Base-by-base conservation (phyloP, 495 filamentous ascomycete genomes). In the Xylaria scruposa region DNA sequence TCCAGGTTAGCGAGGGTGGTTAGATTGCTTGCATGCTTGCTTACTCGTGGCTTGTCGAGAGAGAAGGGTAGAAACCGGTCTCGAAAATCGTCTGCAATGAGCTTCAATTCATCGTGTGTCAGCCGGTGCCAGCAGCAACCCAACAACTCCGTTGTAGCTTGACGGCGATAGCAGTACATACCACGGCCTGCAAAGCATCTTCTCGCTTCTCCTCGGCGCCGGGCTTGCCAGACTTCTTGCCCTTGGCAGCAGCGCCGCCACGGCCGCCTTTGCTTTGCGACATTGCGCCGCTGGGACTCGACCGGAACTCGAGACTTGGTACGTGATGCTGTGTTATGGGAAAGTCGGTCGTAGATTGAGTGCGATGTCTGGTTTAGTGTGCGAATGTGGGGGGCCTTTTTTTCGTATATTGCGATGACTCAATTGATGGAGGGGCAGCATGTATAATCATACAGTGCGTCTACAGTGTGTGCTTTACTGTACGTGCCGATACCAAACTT, bases 11-110 rank as follows among this genome's bases (percentile, higher is more conserved):
- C 36, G 53, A 59, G 9, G 53, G 29, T 5, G 4, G n/a, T n/a
- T n/a, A n/a, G n/a, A n/a, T n/a, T n/a, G n/a, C n/a, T n/a, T n/a
- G n/a, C n/a, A n/a, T n/a, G n/a, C n/a, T 51, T 36, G 81, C 90
- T 76, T 88, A 98, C 95, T 85, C 95, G 87, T 77, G 96, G 97
- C 59, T 85, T 91, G 78, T 98, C 94, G 42, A 95, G 81, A 0
- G 94, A 94, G 81, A 99, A 97, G 0, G 96, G 96, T 70, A 85
- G 88, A 79, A 98, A 98, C 78, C 92, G 85, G 10, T 93, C 94
- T 81, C 98, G 94, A 79, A 96, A 98, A 8, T 94, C 93, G 85
- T 99, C 97, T 71, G 94, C 91, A 74, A 98, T 89, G 29, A 97
- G 85, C 90, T 90, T 36, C 6, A 1, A 36, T 36, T 83, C 19